Evolutionary conservation across 306 rosid species (phyloP).

Genomic region (Nissolia schottii): DNA sequence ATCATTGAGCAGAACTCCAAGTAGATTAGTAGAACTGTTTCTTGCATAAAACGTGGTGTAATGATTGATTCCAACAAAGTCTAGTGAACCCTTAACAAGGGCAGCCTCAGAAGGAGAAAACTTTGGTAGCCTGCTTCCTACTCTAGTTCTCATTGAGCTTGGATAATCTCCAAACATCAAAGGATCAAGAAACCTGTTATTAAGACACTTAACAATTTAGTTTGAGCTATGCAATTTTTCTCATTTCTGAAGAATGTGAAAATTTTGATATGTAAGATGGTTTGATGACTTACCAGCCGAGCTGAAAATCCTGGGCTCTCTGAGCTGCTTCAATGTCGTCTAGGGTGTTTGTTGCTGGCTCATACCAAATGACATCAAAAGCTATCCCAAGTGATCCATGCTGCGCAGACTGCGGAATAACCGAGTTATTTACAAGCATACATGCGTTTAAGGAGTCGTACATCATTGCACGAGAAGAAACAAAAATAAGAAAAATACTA

Average conservation of each 20-base stretch:
- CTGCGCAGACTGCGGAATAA: conserved; percentile 46
- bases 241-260: not conserved
- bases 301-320: conserved; percentile 94
- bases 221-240: not conserved
- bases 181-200: conserved; percentile 83
- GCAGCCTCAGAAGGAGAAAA: conserved; percentile 54
- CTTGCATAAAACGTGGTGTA: conserved; percentile 76
- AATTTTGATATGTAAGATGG: not conserved
- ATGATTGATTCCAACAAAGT: conserved; percentile 94
- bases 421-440: not conserved
- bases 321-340: conserved; percentile 69
- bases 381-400: conserved; percentile 75
- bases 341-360: conserved; percentile 55
- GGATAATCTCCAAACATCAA: conserved; percentile 89
- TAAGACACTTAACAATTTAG: not conserved
- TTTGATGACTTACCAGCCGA: conserved; percentile 72
- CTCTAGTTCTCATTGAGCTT: conserved; percentile 74
- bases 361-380: conserved; percentile 83
- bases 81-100: conserved; percentile 71
- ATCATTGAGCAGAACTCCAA: conserved; percentile 43
- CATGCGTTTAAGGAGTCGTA: not conserved
- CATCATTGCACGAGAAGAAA: not conserved
- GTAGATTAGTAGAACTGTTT: conserved; percentile 22
- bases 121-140: conserved; percentile 61
- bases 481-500: no score